Conservation (phyloP, 1,284 basidiomycete species). For the Ustilago trichophora region DNA sequence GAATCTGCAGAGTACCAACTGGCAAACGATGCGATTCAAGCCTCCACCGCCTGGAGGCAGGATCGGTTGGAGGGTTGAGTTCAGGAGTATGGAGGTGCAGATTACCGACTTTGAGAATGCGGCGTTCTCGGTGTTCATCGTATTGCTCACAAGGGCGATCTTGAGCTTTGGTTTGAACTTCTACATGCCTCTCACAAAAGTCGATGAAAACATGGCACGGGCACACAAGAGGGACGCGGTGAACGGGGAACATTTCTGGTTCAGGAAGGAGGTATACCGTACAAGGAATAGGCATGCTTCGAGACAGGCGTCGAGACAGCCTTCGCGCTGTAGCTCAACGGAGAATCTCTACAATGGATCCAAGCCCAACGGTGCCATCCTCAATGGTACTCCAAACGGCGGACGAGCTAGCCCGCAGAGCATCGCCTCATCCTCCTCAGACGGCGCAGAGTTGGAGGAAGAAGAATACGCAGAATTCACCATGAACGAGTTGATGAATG, state of each 20-base stretch:
- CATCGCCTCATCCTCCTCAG: conserved; percentile 15
- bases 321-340: conserved; percentile 14
- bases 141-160: conserved; percentile 91
- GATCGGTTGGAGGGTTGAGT: conserved; percentile 99
- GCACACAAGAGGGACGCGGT: conserved; percentile 87
- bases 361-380: conserved; percentile 3
- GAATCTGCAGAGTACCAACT: conserved; percentile 99
- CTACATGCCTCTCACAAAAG: conserved; percentile 96
- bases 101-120: conserved; percentile 99
- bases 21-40: conserved; percentile 99
- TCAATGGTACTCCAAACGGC: background rate
- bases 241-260: conserved; percentile 80
- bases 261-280: conserved; percentile 82
- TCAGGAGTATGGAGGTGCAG: conserved; percentile 98
- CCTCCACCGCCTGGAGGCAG: conserved; percentile 84
- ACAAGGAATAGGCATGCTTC: conserved; percentile 68
- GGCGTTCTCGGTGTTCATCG: conserved; percentile 91
- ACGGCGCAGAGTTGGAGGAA: too few relatives aligned
- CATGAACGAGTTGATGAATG: conserved; percentile 91
- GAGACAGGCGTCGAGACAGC: conserved; percentile 43
- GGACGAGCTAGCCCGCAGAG: conserved; percentile 32
- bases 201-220: conserved; percentile 94
- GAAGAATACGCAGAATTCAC: conserved; percentile 92
- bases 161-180: conserved; percentile 90
- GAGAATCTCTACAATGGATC: conserved; percentile 24